A percentile compares a stretch with the other conserved stretches of the same genome.
Conservation (phyloP, 345 rosid genomes). For the Mallotus nudiflorus region DNA sequence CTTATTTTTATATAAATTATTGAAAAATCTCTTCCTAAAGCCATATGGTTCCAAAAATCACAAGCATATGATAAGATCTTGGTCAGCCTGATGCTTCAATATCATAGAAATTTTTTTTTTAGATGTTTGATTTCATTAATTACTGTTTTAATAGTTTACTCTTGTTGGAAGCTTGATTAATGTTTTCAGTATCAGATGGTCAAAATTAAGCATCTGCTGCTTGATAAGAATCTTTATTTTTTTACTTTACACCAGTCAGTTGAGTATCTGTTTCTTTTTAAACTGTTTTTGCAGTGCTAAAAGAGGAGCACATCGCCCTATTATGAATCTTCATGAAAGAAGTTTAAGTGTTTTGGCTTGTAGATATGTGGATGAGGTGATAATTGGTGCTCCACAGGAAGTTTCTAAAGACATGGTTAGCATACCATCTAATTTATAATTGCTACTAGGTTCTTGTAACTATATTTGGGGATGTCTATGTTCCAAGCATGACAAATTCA, state of each 20-base stretch:
- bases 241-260: background rate
- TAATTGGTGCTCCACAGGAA: slow-evolving; percentile 78
- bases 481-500: background rate
- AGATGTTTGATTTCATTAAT: background rate
- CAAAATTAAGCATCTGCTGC: background rate
- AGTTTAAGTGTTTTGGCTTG: slow-evolving; percentile 78
- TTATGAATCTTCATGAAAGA: slow-evolving; percentile 83
- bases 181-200: background rate
- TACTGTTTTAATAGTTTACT: background rate
- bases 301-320: slow-evolving; percentile 72
- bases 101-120: background rate
- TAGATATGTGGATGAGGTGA: slow-evolving; percentile 76
- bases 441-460: background rate
- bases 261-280: background rate
- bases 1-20: background rate
- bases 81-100: background rate
- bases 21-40: background rate
- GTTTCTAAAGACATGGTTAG: slow-evolving; percentile 72
- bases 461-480: background rate
- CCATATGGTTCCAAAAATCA: background rate
- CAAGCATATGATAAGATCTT: background rate
- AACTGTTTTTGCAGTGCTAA: slow-evolving; percentile 48
- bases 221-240: background rate
- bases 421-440: slow-evolving; percentile 10
- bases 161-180: background rate